A percentile compares a stretch with the other conserved stretches of the same genome.
phyloP scores from a whole-genome alignment of 31 red algal genomes.

The Porphyra umbilicalis region DNA sequence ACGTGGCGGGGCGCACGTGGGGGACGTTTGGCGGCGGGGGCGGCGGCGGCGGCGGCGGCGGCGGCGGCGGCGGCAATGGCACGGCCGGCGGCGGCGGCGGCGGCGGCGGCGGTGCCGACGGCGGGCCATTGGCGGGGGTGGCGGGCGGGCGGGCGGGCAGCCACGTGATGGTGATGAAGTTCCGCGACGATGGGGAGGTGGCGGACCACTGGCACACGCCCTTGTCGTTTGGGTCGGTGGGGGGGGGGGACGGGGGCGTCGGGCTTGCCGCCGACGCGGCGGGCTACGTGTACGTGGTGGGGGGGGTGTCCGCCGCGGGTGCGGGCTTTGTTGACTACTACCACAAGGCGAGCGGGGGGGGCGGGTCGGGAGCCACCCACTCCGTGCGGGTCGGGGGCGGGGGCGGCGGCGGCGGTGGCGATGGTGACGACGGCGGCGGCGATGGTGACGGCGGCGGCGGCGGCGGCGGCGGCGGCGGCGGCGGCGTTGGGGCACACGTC shows the following conservation, averaged over 20 bases:
- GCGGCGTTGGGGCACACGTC: not conserved
- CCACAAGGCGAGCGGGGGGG: not conserved
- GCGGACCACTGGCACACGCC: not conserved
- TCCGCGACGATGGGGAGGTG: not conserved
- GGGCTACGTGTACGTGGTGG: not conserved
- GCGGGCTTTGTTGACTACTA: not conserved
- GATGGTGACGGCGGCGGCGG: not conserved
- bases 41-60: not conserved
- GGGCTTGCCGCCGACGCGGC: not conserved
- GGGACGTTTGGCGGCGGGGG: not conserved
- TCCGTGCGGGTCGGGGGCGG: not conserved
- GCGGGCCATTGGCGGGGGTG: too few species aligned
- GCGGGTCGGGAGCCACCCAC: not conserved
- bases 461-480: too few species aligned
- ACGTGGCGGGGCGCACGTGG: not conserved
- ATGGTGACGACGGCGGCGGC: too few species aligned
- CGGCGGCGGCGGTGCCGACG: too few species aligned
- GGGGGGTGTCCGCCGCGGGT: not conserved
- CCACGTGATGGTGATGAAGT: not conserved
- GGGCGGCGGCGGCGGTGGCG: not conserved
- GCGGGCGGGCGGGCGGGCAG: not conserved
- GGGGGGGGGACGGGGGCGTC: not conserved
- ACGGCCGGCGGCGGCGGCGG: not conserved
- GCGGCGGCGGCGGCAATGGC: not conserved
- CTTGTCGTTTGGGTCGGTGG: not conserved